A percentile compares a stretch with the other conserved stretches of the same genome.
phyloP scores from a whole-genome alignment of 352 stramenopile species.

The Globisporangium nunn region DNA sequence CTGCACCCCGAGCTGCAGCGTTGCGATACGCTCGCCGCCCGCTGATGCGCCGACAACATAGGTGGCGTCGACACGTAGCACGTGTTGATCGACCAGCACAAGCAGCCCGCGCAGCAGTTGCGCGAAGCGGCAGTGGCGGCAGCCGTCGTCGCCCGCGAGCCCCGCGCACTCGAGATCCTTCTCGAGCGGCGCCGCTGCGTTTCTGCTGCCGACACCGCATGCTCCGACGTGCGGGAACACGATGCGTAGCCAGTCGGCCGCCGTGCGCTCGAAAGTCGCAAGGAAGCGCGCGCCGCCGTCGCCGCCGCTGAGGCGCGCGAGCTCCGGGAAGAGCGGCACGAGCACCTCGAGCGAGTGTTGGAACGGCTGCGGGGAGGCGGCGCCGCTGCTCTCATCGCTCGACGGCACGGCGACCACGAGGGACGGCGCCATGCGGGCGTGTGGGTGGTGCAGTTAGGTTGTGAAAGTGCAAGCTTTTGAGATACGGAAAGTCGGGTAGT shows the following conservation, averaged over 20 bases:
- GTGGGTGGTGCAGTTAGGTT: too few species aligned
- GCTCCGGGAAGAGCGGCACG: constrained; percentile 9
- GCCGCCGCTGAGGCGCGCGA: constrained; percentile 1
- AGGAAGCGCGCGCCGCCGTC: constrained; percentile 7
- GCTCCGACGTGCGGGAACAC: constrained; percentile 17
- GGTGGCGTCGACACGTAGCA: constrained; percentile 30
- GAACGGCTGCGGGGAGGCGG: background rate
- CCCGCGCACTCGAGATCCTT: constrained; percentile 47
- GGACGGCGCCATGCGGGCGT: background rate
- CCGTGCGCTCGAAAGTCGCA: constrained; percentile 22
- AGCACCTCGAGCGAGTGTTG: constrained; percentile 7
- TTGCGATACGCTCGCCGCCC: constrained; percentile 21
- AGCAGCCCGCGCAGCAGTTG: constrained; percentile 37
- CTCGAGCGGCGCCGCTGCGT: constrained; percentile 12
- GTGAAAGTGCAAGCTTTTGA: too few species aligned
- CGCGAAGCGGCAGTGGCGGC: constrained; percentile 33
- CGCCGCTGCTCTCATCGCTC: background rate
- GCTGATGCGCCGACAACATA: constrained; percentile 27
- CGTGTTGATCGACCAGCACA: constrained; percentile 27
- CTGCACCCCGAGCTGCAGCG: constrained; percentile 37
- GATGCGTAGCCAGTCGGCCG: constrained; percentile 25
- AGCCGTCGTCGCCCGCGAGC: constrained; percentile 24
- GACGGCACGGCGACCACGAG: background rate
- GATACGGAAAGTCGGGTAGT: too few species aligned
- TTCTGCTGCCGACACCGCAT: too few species aligned